These are phyloP conservation scores for Mytilinidion resinicola DNA, from an alignment of 495 filamentous ascomycete genomes.

Conservation along the genomic window DNA sequence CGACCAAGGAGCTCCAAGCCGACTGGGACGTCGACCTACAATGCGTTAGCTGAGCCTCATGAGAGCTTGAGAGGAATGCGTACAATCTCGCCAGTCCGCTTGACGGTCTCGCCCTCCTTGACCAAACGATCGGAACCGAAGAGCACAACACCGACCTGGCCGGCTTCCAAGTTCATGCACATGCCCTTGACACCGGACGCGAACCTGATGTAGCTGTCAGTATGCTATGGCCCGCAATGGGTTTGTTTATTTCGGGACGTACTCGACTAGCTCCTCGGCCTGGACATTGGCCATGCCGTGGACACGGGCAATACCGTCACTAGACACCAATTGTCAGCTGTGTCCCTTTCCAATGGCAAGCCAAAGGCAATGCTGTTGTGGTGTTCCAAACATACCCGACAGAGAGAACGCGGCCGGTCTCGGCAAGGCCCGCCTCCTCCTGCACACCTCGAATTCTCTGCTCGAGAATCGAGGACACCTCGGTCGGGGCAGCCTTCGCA, in stretches of 20 bases:
- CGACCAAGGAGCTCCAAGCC: constrained; percentile 88
- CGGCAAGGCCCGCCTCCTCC: constrained; percentile 92
- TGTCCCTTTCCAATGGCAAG: constrained; percentile 10
- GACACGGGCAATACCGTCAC: constrained; percentile 99
- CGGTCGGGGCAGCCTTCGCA: constrained; percentile 90
- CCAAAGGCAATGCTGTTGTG: constrained; percentile 16
- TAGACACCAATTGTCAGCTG: constrained; percentile 45
- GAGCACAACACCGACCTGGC: constrained; percentile 99
- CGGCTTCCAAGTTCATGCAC: constrained; percentile 99
- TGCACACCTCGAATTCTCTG: constrained; percentile 96
- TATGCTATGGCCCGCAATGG: not conserved
- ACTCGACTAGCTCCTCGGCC: constrained; percentile 99
- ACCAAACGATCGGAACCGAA: constrained; percentile 99
- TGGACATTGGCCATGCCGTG: constrained; percentile 99
- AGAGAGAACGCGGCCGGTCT: constrained; percentile 97
- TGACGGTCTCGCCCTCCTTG: constrained; percentile 98
- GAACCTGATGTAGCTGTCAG: constrained; percentile 60
- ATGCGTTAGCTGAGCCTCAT: constrained; percentile 21
- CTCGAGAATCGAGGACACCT: constrained; percentile 98
- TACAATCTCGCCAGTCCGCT: constrained; percentile 99
- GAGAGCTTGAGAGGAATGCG: constrained; percentile 32
- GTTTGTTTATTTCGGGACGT: constrained; percentile 43
- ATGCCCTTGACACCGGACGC: constrained; percentile 99
- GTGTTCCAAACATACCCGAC: constrained; percentile 70
- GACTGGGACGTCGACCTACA: constrained; percentile 92